Conservation (phyloP, 805 yeast genomes). For the Kazachstania taianensis region DNA sequence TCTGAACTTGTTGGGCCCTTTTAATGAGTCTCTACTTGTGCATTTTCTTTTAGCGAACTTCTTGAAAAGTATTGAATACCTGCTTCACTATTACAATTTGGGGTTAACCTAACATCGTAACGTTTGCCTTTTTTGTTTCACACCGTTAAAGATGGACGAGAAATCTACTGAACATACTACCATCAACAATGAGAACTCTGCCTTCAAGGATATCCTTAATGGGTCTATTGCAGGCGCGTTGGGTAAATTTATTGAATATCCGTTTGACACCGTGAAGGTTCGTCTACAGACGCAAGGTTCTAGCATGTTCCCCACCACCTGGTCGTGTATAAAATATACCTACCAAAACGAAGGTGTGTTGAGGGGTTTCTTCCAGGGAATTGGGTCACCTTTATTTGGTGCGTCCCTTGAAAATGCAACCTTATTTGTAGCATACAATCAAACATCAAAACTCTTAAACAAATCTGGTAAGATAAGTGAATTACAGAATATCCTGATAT, state of each 20-base stretch:
- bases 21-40: no score
- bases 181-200: slow-evolving; percentile 9
- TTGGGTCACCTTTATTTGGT: slow-evolving; percentile 75
- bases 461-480: slow-evolving; percentile 6
- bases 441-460: slow-evolving; percentile 33
- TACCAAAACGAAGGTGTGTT: slow-evolving; percentile 56
- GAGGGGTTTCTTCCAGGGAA: slow-evolving; percentile 66
- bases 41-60: no score
- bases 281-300: slow-evolving; percentile 71
- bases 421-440: slow-evolving; percentile 56
- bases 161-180: slow-evolving; percentile 2
- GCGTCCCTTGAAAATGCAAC: slow-evolving; percentile 86
- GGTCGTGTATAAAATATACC: slow-evolving; percentile 56
- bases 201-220: slow-evolving; percentile 28
- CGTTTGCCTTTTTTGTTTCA: no score
- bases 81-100: no score
- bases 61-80: no score
- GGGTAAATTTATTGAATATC: slow-evolving; percentile 81
- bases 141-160: no score
- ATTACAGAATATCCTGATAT: slow-evolving; percentile 37
- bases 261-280: slow-evolving; percentile 88
- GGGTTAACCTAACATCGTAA: no score
- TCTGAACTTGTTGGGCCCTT: no score
- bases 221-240: slow-evolving; percentile 58
- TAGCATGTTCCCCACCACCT: slow-evolving; percentile 44